Evolutionary conservation across 2,329 filamentous ascomycete genomes (phyloP).

Genomic region (Diplodia scrobiculata): DNA sequence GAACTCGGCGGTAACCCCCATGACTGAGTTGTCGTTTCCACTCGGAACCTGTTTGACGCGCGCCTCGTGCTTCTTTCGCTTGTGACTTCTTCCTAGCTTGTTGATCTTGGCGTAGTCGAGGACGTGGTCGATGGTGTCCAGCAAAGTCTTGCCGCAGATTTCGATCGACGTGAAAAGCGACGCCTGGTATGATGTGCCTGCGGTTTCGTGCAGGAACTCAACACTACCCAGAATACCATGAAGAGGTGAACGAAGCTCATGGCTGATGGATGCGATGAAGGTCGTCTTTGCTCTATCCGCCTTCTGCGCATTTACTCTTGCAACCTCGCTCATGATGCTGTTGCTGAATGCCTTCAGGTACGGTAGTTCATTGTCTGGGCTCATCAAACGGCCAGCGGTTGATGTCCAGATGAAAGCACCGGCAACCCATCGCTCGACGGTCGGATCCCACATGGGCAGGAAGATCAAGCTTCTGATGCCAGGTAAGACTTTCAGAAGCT

Average conservation of each 20-base stretch:
- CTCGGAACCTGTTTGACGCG: not conserved
- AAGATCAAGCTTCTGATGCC: conserved; percentile 26
- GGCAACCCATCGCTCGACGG: conserved; percentile 25
- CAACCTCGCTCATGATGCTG: conserved; percentile 60
- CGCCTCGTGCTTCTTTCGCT: conserved; percentile 29
- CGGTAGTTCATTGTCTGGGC: conserved; percentile 24
- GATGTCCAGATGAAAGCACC: conserved; percentile 26
- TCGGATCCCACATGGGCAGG: conserved; percentile 27
- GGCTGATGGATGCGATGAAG: conserved; percentile 48
- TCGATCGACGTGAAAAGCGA: conserved; percentile 37
- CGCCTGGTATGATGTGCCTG: conserved; percentile 15
- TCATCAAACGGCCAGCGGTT: conserved; percentile 28
- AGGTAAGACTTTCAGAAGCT: conserved; percentile 38
- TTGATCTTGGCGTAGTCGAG: conserved; percentile 46
- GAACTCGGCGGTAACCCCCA: conserved; percentile 28
- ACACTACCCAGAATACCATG: conserved; percentile 27
- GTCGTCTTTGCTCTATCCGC: conserved; percentile 44
- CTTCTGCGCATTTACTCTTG: conserved; percentile 55
- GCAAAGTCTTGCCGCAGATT: conserved; percentile 47
- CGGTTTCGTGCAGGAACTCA: conserved; percentile 33
- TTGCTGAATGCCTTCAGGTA: conserved; percentile 42
- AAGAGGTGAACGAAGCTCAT: conserved; percentile 37
- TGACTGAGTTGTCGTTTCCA: conserved; percentile 27
- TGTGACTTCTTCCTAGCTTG: conserved; percentile 37
- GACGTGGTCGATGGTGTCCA: conserved; percentile 45